A percentile compares a stretch with the other conserved stretches of the same genome.
Evolutionary conservation across 805 yeast genomes (phyloP).

Genomic region (Zygosaccharomyces kombuchaensis): DNA sequence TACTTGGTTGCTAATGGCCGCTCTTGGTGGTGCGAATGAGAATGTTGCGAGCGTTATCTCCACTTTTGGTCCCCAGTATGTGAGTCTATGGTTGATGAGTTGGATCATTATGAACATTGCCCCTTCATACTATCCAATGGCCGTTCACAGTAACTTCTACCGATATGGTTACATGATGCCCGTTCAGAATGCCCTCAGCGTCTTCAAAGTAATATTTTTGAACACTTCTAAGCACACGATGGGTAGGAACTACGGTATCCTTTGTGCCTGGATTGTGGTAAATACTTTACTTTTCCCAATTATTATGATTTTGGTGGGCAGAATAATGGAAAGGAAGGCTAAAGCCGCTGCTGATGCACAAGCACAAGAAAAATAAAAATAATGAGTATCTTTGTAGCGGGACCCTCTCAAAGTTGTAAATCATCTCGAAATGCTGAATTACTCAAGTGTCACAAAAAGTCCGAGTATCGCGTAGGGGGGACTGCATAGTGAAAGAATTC

Average conservation of each 20-base stretch:
- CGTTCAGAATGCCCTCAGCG: constrained; percentile 58
- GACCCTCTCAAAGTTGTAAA: too few relatives aligned
- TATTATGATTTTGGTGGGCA: constrained; percentile 41
- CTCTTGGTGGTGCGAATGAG: constrained; percentile 75
- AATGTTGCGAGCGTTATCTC: constrained; percentile 48
- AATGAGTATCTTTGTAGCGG: neutral
- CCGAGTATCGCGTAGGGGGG: too few relatives aligned
- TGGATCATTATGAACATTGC: constrained; percentile 69
- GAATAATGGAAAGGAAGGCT: constrained; percentile 35
- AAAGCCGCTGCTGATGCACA: constrained; percentile 8
- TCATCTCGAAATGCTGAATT: too few relatives aligned
- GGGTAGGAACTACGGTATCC: constrained; percentile 58
- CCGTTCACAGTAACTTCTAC: constrained; percentile 51
- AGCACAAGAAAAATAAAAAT: neutral
- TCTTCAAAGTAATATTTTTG: constrained; percentile 55
- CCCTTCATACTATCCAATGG: constrained; percentile 65
- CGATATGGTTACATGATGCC: constrained; percentile 68
- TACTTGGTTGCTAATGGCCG: constrained; percentile 62
- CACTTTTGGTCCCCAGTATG: constrained; percentile 51
- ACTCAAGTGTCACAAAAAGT: too few relatives aligned
- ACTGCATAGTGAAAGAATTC: too few relatives aligned
- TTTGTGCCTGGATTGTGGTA: constrained; percentile 57
- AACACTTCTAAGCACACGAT: constrained; percentile 51
- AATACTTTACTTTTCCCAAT: constrained; percentile 44
- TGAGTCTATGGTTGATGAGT: constrained; percentile 68